These are phyloP conservation scores for Plasmodium relictum DNA, from an alignment of 169 alveolate species.

Conservation along the genomic window DNA sequence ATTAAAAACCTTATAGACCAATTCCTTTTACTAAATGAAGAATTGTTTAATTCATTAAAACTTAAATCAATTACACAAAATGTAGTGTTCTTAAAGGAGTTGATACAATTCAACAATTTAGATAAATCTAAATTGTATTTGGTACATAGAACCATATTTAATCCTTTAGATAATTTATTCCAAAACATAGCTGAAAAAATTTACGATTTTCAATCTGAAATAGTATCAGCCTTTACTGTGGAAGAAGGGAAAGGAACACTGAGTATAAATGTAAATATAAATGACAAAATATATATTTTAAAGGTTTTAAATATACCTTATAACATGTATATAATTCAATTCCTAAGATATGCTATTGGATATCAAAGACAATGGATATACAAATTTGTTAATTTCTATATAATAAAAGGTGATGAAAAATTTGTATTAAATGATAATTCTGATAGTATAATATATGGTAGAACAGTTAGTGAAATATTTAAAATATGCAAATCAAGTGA, in stretches of 20 bases:
- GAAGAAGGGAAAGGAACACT: conserved; percentile 28
- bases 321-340: conserved; percentile 54
- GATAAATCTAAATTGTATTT: conserved; percentile 39
- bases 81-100: conserved; percentile 27
- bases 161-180: conserved; percentile 45
- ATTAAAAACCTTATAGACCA: conserved; percentile 33
- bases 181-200: conserved; percentile 45
- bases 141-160: conserved; percentile 33
- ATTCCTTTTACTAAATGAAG: conserved; percentile 44
- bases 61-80: conserved; percentile 15
- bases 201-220: conserved; percentile 72
- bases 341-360: conserved; percentile 53
- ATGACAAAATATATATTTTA: not conserved
- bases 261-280: not conserved
- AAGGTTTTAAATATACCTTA: conserved; percentile 41
- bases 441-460: conserved; percentile 40
- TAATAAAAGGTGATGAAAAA: conserved; percentile 49
- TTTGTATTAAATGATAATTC: conserved; percentile 23
- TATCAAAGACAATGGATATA: conserved; percentile 77
- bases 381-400: conserved; percentile 43
- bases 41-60: conserved; percentile 15
- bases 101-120: conserved; percentile 26
- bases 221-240: not conserved
- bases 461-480: conserved; percentile 53
- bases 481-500: conserved; percentile 39